These are phyloP conservation scores for Gossypium raimondii DNA, from an alignment of 345 rosid species.

Conservation along the genomic window DNA sequence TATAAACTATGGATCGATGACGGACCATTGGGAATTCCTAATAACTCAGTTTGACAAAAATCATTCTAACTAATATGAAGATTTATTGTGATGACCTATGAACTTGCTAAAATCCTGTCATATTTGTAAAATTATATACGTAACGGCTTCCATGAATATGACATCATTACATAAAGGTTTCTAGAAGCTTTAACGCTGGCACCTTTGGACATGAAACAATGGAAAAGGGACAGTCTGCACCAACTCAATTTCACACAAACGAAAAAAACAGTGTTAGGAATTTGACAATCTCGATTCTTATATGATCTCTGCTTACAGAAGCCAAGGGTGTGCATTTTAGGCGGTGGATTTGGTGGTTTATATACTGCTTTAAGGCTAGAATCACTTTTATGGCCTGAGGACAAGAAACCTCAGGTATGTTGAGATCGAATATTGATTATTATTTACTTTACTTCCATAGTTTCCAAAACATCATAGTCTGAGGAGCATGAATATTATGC, in stretches of 20 bases:
- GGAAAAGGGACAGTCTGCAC: not conserved
- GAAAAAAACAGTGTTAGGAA: not conserved
- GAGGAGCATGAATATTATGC: not conserved
- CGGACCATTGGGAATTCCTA: not conserved
- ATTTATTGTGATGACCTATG: not conserved
- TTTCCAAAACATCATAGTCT: not conserved
- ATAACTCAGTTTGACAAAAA: not conserved
- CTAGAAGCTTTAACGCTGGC: not conserved
- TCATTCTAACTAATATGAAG: not conserved
- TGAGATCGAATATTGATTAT: constrained; percentile 5
- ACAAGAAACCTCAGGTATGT: constrained; percentile 70
- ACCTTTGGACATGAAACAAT: not conserved
- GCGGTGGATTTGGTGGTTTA: constrained; percentile 91
- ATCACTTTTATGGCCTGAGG: constrained; percentile 82
- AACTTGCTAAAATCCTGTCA: not conserved
- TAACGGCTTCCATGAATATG: not conserved
- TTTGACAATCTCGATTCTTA: not conserved
- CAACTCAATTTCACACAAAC: not conserved
- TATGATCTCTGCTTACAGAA: constrained; percentile 31
- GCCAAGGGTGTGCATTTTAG: constrained; percentile 62
- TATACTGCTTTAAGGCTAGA: constrained; percentile 89
- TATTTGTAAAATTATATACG: not conserved
- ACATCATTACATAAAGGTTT: not conserved
- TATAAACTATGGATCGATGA: not conserved
- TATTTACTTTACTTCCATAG: not conserved